Evolutionary conservation across 768 basidiomycete genomes (phyloP), one percentile per base, ranked within the genome.

Genomic region (Hericium alpestre): DNA sequence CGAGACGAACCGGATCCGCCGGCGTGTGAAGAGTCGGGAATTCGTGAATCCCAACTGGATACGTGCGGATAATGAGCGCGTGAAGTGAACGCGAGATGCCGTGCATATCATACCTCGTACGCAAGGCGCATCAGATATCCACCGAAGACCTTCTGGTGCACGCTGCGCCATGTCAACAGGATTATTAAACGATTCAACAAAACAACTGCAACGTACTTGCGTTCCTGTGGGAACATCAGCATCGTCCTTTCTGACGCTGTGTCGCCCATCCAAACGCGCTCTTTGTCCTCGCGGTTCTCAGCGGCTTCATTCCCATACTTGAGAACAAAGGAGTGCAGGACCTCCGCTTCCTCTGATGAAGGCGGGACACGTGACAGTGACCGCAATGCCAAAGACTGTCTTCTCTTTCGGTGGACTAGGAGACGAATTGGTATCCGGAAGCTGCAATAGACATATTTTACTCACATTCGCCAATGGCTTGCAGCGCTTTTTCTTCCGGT

Each of bases 141-240:
- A 67, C 88, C 88, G 63, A 92, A 93, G 13, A 91, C 75, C 67
- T 92, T 92, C 57, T 85, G 83, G 65, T 92, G 90, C 3, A 91
- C 77, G 61, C 86, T 88, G 54, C 3, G 52, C 15, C 60, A 38
- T 20, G 43, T 46, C 43, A 46, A 20, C 16, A 7, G 43, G 43
- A n/a, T 46, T 10, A 32, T 32, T 32, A 25, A 37, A 49, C 41
- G 32, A 56, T 46, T 6, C 58, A 47, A 16, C 49, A 51, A 22
- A 51, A 32, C 20, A 51, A 51, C 40, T 61, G 13, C 2, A 5
- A 71, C 82, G 65, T 58, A 87, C 86, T 90, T 91, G 64, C 87
- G 77, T 65, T 89, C 87, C 71, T 90, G 89, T 0, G 88, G 89
- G 66, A 90, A 89, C 86, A 90, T 90, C 27, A 90, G 70, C 76